Evolutionary conservation across 495 filamentous ascomycete genomes (phyloP).

Genomic region (Xylaria sp.): DNA sequence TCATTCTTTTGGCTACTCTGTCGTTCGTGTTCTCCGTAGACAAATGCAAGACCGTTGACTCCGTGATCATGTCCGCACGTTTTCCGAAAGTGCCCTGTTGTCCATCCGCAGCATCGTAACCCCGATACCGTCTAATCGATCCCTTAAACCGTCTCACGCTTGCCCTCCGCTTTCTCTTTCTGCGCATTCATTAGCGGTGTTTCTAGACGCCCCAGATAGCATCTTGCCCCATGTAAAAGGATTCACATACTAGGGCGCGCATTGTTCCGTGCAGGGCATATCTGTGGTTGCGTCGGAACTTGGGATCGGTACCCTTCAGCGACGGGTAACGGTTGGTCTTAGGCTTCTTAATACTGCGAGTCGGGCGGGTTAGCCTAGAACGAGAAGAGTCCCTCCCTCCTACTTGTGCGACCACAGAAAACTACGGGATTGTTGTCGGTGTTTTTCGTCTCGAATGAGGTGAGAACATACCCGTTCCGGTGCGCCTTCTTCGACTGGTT

Average conservation of each 20-base stretch:
- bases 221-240: background rate
- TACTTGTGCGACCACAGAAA: constrained; percentile 2
- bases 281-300: constrained; percentile 99
- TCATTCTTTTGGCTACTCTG: constrained; percentile 38
- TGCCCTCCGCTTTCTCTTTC: constrained; percentile 98
- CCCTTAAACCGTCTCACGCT: constrained; percentile 86
- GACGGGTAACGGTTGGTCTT: constrained; percentile 99
- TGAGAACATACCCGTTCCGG: constrained; percentile 83
- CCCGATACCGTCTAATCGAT: constrained; percentile 35
- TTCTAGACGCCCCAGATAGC: background rate
- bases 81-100: constrained; percentile 39
- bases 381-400: background rate
- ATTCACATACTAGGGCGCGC: constrained; percentile 87
- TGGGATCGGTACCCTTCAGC: constrained; percentile 97
- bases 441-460: constrained; percentile 22
- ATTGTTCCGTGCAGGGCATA: constrained; percentile 98
- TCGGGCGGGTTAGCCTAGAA: constrained; percentile 26
- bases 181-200: constrained; percentile 60
- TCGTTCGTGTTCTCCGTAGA: constrained; percentile 41
- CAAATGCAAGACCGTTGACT: constrained; percentile 47
- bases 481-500: constrained; percentile 97
- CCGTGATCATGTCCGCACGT: constrained; percentile 42
- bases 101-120: constrained; percentile 44
- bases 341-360: constrained; percentile 96
- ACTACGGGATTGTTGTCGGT: background rate